phyloP scores from a whole-genome alignment of 1,284 basidiomycete species.

The Cutaneotrichosporon dermatis region DNA sequence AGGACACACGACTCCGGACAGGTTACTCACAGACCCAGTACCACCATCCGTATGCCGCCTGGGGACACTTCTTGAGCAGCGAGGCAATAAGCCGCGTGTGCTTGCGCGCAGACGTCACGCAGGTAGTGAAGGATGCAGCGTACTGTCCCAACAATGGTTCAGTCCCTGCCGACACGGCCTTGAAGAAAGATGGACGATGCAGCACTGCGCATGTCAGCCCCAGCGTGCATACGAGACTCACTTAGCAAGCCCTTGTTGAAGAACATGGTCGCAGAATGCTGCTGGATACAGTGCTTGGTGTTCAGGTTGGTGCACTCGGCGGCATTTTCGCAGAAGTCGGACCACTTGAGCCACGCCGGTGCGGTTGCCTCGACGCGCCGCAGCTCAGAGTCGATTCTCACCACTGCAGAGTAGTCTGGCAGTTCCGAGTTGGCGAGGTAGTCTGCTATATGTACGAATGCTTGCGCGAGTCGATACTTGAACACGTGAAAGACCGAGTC shows the following conservation, averaged over 20 bases:
- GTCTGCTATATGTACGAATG: constrained; percentile 21
- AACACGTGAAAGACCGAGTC: constrained; percentile 22
- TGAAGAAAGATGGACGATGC: constrained; percentile 26
- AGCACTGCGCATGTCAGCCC: constrained; percentile 7
- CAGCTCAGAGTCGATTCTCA: constrained; percentile 23
- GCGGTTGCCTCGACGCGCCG: constrained; percentile 17
- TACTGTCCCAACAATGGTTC: constrained; percentile 23
- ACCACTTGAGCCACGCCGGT: constrained; percentile 23
- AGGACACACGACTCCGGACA: too few species aligned
- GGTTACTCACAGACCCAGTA: constrained; percentile 21
- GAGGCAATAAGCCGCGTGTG: constrained; percentile 22
- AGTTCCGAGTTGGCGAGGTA: constrained; percentile 19
- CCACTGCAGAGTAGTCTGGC: constrained; percentile 22
- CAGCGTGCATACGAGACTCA: neutral
- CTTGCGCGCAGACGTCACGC: constrained; percentile 22
- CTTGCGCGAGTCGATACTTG: constrained; percentile 19
- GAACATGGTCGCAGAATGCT: constrained; percentile 25
- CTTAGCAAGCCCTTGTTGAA: constrained; percentile 25
- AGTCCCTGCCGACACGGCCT: constrained; percentile 17
- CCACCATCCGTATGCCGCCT: constrained; percentile 24
- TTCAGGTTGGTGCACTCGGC: constrained; percentile 1
- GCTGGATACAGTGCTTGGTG: constrained; percentile 19
- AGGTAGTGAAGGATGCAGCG: constrained; percentile 26
- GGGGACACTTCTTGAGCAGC: constrained; percentile 11
- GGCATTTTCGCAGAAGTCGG: constrained; percentile 13